These are phyloP conservation scores for Rhododendron vialii DNA, from an alignment of 148 eudicot genomes.

Conservation along the genomic window DNA sequence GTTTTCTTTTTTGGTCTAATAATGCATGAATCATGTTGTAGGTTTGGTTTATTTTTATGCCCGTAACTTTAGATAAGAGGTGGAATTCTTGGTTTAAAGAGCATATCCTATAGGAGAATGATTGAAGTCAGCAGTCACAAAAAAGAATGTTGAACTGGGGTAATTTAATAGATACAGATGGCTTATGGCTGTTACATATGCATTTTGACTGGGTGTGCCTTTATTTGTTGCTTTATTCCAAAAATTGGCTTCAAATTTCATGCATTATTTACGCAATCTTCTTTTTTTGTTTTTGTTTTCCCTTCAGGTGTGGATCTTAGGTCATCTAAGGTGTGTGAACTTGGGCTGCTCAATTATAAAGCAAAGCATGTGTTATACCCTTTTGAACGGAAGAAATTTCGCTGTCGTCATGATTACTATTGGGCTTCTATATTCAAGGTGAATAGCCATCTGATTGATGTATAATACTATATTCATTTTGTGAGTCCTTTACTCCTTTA, in stretches of 20 bases:
- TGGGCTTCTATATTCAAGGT: constrained; percentile 99
- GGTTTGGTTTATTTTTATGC: not conserved
- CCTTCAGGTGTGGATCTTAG: constrained; percentile 86
- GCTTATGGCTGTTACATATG: not conserved
- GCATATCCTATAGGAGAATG: not conserved
- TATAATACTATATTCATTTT: not conserved
- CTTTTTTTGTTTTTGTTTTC: not conserved
- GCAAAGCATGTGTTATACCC: constrained; percentile 92
- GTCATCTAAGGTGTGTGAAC: constrained; percentile 92
- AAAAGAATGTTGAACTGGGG: not conserved
- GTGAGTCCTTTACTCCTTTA: not conserved
- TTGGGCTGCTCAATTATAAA: constrained; percentile 84
- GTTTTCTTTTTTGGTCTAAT: not conserved
- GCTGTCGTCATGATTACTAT: constrained; percentile 94
- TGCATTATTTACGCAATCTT: not conserved
- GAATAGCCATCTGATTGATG: not conserved
- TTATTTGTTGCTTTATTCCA: not conserved
- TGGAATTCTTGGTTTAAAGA: not conserved
- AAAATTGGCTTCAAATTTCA: not conserved
- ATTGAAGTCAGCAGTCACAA: not conserved
- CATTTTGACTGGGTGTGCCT: not conserved
- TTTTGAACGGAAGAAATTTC: constrained; percentile 67
- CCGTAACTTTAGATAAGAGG: not conserved
- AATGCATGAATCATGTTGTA: not conserved
- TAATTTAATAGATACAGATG: not conserved